These are phyloP conservation scores for Aspergillus calidoustus DNA, from an alignment of 2,329 filamentous ascomycete genomes.

Conservation along the genomic window DNA sequence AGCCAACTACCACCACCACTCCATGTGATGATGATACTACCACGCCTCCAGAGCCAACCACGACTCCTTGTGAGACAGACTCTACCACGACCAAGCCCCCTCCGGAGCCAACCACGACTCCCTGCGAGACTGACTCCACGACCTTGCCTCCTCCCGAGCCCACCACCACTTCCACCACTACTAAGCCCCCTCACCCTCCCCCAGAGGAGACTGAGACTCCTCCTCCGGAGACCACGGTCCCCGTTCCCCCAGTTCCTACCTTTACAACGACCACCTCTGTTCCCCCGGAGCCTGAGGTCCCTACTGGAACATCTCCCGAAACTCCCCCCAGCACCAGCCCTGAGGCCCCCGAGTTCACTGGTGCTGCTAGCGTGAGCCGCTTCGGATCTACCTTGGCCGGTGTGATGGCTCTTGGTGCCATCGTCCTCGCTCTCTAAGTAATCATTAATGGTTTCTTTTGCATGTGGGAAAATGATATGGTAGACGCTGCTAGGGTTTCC, in stretches of 20 bases:
- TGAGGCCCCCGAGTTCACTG: slow-evolving; percentile 9
- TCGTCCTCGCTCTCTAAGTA: slow-evolving; percentile 12
- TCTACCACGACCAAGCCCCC: neutral
- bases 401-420: slow-evolving; percentile 13
- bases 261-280: slow-evolving; percentile 3
- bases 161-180: neutral
- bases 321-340: slow-evolving; percentile 3
- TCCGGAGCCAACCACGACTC: neutral
- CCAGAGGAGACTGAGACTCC: neutral
- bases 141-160: neutral
- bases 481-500: slow-evolving; percentile 1
- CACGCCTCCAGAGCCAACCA: neutral
- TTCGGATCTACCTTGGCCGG: slow-evolving; percentile 14
- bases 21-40: neutral
- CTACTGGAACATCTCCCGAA: slow-evolving; percentile 11
- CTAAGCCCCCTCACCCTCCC: neutral
- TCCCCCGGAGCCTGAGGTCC: neutral
- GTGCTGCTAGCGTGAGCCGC: slow-evolving; percentile 8
- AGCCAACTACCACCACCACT: neutral
- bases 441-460: neutral
- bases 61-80: slow-evolving; percentile 13
- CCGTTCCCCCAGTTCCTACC: neutral
- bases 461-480: neutral
- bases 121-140: slow-evolving; percentile 5
- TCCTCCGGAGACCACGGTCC: neutral